Percentiles rank a stretch among this genome's conserved stretches.
Conservation (phyloP, 805 yeast genomes). For the Suhomyces faveliae region DNA sequence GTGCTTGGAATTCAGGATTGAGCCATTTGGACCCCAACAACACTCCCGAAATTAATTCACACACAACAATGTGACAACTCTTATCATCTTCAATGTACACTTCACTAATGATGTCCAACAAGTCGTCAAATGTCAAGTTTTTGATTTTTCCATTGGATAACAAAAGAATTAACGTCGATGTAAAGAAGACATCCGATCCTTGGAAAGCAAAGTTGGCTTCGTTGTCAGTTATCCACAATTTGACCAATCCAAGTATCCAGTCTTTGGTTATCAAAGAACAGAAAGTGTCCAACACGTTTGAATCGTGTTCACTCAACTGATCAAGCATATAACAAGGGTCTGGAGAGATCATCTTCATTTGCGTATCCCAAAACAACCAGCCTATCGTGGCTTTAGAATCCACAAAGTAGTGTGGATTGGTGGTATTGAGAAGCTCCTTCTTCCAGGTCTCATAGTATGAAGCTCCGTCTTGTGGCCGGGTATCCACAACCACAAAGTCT, state of each 20-base stretch:
- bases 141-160: conserved; percentile 45
- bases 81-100: conserved; percentile 66
- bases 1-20: conserved; percentile 25
- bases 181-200: conserved; percentile 59
- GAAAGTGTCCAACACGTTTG: conserved; percentile 37
- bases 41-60: conserved; percentile 70
- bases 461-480: conserved; percentile 30
- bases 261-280: conserved; percentile 48
- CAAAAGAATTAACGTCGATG: conserved; percentile 50
- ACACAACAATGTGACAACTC: conserved; percentile 68
- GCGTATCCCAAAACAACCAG: conserved; percentile 73
- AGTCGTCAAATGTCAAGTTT: conserved; percentile 47
- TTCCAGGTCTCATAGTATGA: conserved; percentile 45
- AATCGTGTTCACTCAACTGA: conserved; percentile 44
- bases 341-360: conserved; percentile 45
- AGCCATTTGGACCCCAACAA: conserved; percentile 49
- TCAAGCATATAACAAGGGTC: conserved; percentile 21
- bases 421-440: conserved; percentile 50
- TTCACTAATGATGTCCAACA: conserved; percentile 48
- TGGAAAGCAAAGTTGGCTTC: conserved; percentile 68
- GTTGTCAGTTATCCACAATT: conserved; percentile 60
- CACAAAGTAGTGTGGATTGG: conserved; percentile 50
- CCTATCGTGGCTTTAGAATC: conserved; percentile 60
- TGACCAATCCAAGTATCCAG: conserved; percentile 56
- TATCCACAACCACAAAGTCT: conserved; percentile 43